A percentile compares a stretch with the other conserved stretches of the same genome.
phyloP scores from a whole-genome alignment of 495 filamentous ascomycete species.

The Xylaria acuta region DNA sequence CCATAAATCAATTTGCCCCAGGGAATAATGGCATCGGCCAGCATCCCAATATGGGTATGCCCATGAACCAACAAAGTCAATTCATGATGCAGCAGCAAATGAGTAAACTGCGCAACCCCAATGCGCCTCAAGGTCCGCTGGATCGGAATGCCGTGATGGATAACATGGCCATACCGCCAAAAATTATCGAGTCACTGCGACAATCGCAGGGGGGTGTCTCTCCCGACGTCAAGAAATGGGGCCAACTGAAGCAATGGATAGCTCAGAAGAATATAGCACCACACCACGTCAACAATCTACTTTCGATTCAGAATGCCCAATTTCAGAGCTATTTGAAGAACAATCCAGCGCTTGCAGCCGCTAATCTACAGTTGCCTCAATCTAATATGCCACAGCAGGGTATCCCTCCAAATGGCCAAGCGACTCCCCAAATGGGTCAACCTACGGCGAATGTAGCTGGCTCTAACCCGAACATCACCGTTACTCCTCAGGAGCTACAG shows the following conservation, averaged over 20 bases:
- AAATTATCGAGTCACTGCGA: conserved; percentile 35
- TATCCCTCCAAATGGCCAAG: conserved; percentile 47
- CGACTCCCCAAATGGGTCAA: conserved; percentile 29
- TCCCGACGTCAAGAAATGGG: conserved; percentile 72
- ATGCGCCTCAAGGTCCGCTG: conserved; percentile 26
- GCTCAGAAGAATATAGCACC: conserved; percentile 52
- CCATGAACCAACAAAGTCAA: conserved; percentile 48
- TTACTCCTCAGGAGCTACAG: conserved; percentile 53
- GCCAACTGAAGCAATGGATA: conserved; percentile 70
- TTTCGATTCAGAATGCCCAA: conserved; percentile 62
- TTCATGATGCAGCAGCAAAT: conserved; percentile 44
- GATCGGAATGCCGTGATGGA: conserved; percentile 43
- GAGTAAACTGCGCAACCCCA: conserved; percentile 36
- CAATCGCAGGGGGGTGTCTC: conserved; percentile 47
- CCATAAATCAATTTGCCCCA: conserved; percentile 39
- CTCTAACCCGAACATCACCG: conserved; percentile 30
- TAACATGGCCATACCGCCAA: conserved; percentile 44
- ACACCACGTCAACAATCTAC: conserved; percentile 51
- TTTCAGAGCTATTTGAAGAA: conserved; percentile 48
- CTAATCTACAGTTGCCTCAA: conserved; percentile 32
- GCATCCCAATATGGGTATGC: conserved; percentile 33
- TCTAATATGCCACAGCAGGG: conserved; percentile 41
- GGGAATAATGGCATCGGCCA: conserved; percentile 37
- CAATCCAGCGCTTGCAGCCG: conserved; percentile 28
- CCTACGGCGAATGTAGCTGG: conserved; percentile 34